Percentiles rank a stretch among this genome's conserved stretches.
Conservation (phyloP, 306 rosid species). For the Clitoria ternatea region DNA sequence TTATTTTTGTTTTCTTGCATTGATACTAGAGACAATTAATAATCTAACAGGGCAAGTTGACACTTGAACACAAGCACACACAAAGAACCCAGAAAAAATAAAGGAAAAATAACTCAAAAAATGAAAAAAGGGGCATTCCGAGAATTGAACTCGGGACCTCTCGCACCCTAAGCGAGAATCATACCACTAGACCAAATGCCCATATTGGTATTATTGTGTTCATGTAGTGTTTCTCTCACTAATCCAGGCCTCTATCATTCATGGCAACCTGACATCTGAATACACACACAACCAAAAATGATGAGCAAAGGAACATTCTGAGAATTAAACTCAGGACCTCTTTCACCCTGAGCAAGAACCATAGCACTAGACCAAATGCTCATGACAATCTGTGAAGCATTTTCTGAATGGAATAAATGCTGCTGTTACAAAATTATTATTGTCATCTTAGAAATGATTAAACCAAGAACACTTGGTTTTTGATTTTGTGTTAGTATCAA, state of each 20-base stretch:
- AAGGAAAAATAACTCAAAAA: no score
- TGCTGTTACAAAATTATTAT: background rate
- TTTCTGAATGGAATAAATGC: background rate
- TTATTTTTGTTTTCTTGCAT: background rate
- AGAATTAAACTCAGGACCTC: background rate
- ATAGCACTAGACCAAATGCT: background rate
- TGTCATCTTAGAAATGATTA: background rate
- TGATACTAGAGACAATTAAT: background rate
- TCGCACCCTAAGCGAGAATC: background rate
- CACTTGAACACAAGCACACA: no score
- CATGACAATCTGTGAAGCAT: background rate
- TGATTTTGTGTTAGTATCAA: background rate
- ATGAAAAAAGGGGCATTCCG: background rate
- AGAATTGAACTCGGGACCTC: background rate
- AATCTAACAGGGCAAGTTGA: no score
- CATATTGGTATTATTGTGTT: no score
- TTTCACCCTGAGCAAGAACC: background rate
- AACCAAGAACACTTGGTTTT: background rate
- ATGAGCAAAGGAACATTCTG: background rate
- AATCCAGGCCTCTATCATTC: no score
- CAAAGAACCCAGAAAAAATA: no score
- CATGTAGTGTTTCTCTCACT: no score
- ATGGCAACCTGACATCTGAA: no score
- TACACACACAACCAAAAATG: no score
- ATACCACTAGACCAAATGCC: background rate